Percentiles rank a stretch among this genome's conserved stretches.
phyloP scores from a whole-genome alignment of 805 yeast species.

The Starmerella roubikii region DNA sequence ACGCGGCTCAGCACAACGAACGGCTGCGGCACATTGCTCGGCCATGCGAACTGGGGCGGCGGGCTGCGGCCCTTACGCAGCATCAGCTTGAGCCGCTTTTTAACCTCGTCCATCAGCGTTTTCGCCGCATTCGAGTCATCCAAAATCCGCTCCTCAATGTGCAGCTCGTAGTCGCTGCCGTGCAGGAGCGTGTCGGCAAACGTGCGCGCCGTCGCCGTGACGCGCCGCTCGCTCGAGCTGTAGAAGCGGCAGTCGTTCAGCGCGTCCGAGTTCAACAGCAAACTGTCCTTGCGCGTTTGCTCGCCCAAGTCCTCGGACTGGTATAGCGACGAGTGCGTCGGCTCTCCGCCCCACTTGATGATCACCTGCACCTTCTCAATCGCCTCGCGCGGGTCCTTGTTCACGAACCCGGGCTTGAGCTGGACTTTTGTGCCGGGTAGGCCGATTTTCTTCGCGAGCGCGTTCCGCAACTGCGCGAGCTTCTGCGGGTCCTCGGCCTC shows the following conservation, averaged over 20 bases:
- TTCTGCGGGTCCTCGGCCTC: conserved; percentile 73
- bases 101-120: conserved; percentile 93
- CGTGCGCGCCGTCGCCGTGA: conserved; percentile 78
- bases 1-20: conserved; percentile 86
- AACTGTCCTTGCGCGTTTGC: conserved; percentile 83
- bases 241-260: conserved; percentile 73
- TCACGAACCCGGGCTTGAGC: conserved; percentile 54
- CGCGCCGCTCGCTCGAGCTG: conserved; percentile 91
- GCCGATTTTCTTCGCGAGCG: conserved; percentile 74
- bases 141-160: conserved; percentile 73
- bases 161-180: conserved; percentile 56
- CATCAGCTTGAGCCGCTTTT: conserved; percentile 87
- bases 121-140: conserved; percentile 98
- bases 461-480: conserved; percentile 59
- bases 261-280: conserved; percentile 70
- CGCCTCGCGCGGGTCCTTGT: conserved; percentile 32
- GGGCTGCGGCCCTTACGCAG: conserved; percentile 92
- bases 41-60: conserved; percentile 98
- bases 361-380: conserved; percentile 94
- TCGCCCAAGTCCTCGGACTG: conserved; percentile 95
- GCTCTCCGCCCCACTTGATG: conserved; percentile 98
- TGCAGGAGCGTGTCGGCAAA: conserved; percentile 67
- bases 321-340: conserved; percentile 91
- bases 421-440: conserved; percentile 97
- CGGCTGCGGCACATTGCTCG: conserved; percentile 95